phyloP scores from a whole-genome alignment of 345 rosid species.

The Stellera chamaejasme region DNA sequence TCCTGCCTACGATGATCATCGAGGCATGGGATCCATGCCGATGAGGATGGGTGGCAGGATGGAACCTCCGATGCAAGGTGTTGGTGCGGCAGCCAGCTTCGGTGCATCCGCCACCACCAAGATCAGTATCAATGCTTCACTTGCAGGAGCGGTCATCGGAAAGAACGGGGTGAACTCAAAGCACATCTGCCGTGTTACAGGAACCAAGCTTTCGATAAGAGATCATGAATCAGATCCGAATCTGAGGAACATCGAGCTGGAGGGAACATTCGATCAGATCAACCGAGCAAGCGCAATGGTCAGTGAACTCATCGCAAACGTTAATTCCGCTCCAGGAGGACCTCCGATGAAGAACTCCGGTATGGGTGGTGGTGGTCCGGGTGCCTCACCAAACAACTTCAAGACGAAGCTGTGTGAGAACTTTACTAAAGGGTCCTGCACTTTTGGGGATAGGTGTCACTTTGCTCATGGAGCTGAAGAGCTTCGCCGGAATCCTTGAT shows the following conservation, averaged over 20 bases:
- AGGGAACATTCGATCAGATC: slow-evolving; percentile 95
- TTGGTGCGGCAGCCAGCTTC: slow-evolving; percentile 65
- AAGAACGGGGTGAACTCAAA: slow-evolving; percentile 90
- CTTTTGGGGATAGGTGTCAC: slow-evolving; percentile 85
- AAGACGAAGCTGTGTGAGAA: slow-evolving; percentile 84
- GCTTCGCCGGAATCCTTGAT: slow-evolving; percentile 28
- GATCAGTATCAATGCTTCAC: slow-evolving; percentile 86
- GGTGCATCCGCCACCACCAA: slow-evolving; percentile 89
- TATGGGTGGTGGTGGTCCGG: slow-evolving; percentile 1
- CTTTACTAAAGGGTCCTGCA: slow-evolving; percentile 66
- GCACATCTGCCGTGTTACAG: slow-evolving; percentile 79
- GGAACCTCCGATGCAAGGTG: slow-evolving; percentile 33
- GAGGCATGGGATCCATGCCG: slow-evolving; percentile 32
- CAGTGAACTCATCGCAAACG: slow-evolving; percentile 66
- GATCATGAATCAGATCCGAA: slow-evolving; percentile 80
- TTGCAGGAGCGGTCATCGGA: slow-evolving; percentile 94
- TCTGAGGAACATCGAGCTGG: slow-evolving; percentile 83
- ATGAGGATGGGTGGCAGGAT: slow-evolving; percentile 44
- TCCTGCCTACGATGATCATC: slow-evolving; percentile 45
- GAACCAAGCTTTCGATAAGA: slow-evolving; percentile 82
- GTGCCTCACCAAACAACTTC: slow-evolving; percentile 38
- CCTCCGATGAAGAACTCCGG: slow-evolving; percentile 23
- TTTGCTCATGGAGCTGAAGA: slow-evolving; percentile 87
- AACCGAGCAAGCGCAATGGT: slow-evolving; percentile 96
- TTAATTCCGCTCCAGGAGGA: slow-evolving; percentile 42